Conservation (phyloP, 495 filamentous ascomycete genomes). For the Hypoxylon lenormandii region DNA sequence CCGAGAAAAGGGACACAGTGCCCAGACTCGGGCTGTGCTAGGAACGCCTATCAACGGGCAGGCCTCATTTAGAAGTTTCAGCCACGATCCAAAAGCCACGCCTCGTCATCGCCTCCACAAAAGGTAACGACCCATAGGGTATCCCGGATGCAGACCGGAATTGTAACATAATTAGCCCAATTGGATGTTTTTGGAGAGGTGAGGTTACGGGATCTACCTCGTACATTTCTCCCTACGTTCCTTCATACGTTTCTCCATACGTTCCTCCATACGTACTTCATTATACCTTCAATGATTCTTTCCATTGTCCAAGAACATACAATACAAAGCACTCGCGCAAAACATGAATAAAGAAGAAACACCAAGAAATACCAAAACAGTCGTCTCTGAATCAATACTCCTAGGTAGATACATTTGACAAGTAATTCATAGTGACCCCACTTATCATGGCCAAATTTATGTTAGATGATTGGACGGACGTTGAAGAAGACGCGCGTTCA, state of each 20-base stretch:
- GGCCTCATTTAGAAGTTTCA: constrained; percentile 32
- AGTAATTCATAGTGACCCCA: constrained; percentile 36
- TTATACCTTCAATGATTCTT: too few relatives aligned
- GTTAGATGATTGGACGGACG: constrained; percentile 37
- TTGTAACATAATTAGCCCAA: constrained; percentile 29
- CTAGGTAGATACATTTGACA: constrained; percentile 17
- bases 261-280: too few relatives aligned
- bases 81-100: constrained; percentile 46
- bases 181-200: background rate
- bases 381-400: too few relatives aligned
- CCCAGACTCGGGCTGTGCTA: constrained; percentile 13
- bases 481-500: constrained; percentile 45
- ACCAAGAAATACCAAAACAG: background rate
- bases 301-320: too few relatives aligned
- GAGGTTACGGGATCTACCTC: background rate
- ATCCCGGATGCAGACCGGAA: constrained; percentile 33
- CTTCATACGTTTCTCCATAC: too few relatives aligned
- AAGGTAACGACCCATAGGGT: constrained; percentile 4
- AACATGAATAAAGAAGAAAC: background rate
- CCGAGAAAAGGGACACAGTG: constrained; percentile 3
- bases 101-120: constrained; percentile 48
- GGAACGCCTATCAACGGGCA: constrained; percentile 2
- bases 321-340: too few relatives aligned
- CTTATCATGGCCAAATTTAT: constrained; percentile 24
- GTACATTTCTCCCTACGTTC: too few relatives aligned